Percentiles rank a stretch among this genome's conserved stretches.
These are phyloP conservation scores for Blastobotrys aristatus DNA, from an alignment of 1,139 yeast species.

Conservation along the genomic window DNA sequence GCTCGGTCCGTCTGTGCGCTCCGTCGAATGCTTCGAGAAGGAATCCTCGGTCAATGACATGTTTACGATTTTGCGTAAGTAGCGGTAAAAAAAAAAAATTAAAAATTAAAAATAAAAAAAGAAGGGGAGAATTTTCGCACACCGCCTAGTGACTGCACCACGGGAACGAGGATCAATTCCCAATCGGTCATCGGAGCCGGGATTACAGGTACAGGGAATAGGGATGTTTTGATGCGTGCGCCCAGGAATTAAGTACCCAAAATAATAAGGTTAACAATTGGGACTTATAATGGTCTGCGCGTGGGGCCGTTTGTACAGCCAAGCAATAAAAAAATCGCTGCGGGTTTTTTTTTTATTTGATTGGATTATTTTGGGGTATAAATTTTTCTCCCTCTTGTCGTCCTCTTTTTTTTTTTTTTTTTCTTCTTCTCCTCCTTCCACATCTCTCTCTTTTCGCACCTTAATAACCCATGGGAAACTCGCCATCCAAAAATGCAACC, in stretches of 20 bases:
- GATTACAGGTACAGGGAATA: too few species aligned
- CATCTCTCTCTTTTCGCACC: background rate
- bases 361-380: background rate
- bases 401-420: constrained; percentile 1
- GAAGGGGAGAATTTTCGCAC: too few species aligned
- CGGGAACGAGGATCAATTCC: too few species aligned
- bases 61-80: background rate
- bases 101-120: too few species aligned
- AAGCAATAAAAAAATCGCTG: constrained; percentile 3
- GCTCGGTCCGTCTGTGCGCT: constrained; percentile 75
- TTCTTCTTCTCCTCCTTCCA: background rate
- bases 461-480: constrained; percentile 31
- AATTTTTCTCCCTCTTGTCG: background rate
- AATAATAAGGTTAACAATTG: too few species aligned
- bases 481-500: constrained; percentile 31
- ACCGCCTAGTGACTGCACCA: too few species aligned
- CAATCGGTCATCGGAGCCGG: too few species aligned
- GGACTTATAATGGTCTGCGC: too few species aligned
- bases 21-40: constrained; percentile 44
- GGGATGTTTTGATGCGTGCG: too few species aligned
- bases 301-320: too few species aligned
- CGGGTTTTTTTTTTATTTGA: background rate
- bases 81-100: background rate
- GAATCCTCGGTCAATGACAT: constrained; percentile 16
- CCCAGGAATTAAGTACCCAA: too few species aligned